A percentile compares a stretch with the other conserved stretches of the same genome.
Conservation (phyloP, 441 rosid genomes). For the Euphorbia corollata region DNA sequence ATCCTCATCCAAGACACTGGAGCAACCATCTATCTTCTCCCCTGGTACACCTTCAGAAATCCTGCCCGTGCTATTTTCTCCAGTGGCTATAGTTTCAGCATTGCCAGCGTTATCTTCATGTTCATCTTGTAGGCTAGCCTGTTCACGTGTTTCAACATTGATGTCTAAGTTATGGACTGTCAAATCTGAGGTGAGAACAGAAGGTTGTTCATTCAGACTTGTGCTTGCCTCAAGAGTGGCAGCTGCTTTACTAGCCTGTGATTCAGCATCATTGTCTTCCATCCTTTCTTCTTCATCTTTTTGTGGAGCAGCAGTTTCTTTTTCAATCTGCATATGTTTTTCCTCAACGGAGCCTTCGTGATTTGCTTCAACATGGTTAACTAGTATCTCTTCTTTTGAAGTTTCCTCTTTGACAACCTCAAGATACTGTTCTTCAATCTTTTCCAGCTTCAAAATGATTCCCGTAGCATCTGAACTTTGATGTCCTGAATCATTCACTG, state of each 20-base stretch:
- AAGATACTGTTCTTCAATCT: constrained; percentile 14
- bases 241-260: constrained; percentile 21
- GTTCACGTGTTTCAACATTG: constrained; percentile 17
- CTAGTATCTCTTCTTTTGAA: constrained; percentile 12
- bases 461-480: constrained; percentile 15
- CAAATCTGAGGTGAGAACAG: constrained; percentile 19
- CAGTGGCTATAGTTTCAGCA: constrained; percentile 4
- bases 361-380: constrained; percentile 13
- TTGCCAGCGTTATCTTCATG: background rate
- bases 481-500: constrained; percentile 16
- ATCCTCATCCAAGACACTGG: constrained; percentile 17
- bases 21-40: constrained; percentile 18
- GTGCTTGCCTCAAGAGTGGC: constrained; percentile 19
- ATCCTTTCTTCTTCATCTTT: constrained; percentile 9
- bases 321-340: constrained; percentile 19
- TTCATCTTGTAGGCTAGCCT: constrained; percentile 15
- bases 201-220: constrained; percentile 25
- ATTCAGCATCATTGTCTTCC: constrained; percentile 22
- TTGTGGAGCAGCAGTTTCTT: constrained; percentile 18
- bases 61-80: constrained; percentile 17
- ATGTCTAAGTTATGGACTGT: constrained; percentile 17
- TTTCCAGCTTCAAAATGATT: constrained; percentile 8
- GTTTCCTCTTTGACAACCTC: constrained; percentile 16
- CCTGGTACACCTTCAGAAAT: constrained; percentile 12
- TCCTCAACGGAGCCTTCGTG: constrained; percentile 19